Base-by-base conservation (phyloP, 2,329 filamentous ascomycete species). In the Exophiala oligosperma region DNA sequence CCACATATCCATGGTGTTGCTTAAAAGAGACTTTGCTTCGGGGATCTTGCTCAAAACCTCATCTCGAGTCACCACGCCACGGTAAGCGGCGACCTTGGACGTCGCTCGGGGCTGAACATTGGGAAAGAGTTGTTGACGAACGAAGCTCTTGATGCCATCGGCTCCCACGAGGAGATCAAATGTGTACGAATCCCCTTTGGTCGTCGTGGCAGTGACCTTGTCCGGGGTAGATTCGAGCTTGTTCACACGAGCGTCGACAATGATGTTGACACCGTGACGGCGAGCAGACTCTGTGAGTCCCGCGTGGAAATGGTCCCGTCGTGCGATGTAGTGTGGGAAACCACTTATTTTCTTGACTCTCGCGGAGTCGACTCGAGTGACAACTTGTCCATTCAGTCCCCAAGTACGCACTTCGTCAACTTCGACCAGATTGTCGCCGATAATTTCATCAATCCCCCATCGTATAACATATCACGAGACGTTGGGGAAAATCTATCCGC, bases 1-100 rank as follows among this genome's bases (percentile, higher is more conserved):
- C 77, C 77, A 80, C 11, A 77, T 74, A 55, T 79, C 76, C 62
- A 79, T 77, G 3, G 74, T 76, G 56, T 74, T 69, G 17, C 70
- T 68, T 6, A 75, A 68, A 9, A 77, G 66, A n/a, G 69, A 65
- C 14, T 69, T 69, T 2, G 77, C 68, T 43, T 26, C 76, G 59
- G 1, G 74, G 74, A n/a, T 38, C 41, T 57, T 80, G 77, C 38
- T 72, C 62, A n/a, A 70, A 66, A 50, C 78, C 72, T 47, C 75
- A 65, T 75, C 71, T 53, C 74, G 76, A 0, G 75, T 74, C 7
- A 80, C 70, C 7, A 79, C 68, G 4, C 77, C 73, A 47, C 77
- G 70, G 59, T 79, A 80, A 2, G 78, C 78, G 50, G 70, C 73
- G 56, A 77, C 76, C 23, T 67, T 73, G 4, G 76, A 72, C 11